Evolutionary conservation across 169 alveolate species (phyloP).

Genomic region (Plasmodium chabaudi): DNA sequence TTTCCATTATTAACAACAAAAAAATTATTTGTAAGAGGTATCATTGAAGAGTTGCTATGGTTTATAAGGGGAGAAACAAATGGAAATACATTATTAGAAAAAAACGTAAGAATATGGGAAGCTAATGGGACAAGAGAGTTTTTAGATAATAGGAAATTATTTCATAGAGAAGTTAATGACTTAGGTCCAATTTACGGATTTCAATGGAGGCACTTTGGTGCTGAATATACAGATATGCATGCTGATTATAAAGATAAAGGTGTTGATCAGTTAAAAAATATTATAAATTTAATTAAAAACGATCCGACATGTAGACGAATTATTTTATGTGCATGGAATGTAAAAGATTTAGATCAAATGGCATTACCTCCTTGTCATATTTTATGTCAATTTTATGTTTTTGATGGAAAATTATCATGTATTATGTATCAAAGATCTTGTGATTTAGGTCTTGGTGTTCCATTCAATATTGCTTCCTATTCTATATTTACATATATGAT

Average conservation of each 20-base stretch:
- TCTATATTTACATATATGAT: constrained; percentile 96
- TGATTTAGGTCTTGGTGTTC: constrained; percentile 99
- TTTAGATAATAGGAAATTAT: constrained; percentile 94
- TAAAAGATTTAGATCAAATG: constrained; percentile 94
- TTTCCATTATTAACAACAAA: constrained; percentile 98
- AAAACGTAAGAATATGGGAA: constrained; percentile 97
- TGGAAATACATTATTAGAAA: constrained; percentile 93
- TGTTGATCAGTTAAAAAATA: constrained; percentile 93
- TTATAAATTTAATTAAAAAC: constrained; percentile 91
- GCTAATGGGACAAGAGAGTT: constrained; percentile 97
- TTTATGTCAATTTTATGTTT: constrained; percentile 95
- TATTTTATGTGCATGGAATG: constrained; percentile 97
- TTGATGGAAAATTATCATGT: constrained; percentile 93
- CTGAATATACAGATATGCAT: constrained; percentile 93
- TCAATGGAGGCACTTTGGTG: constrained; percentile 98
- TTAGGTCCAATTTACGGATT: constrained; percentile 99
- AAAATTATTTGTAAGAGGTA: constrained; percentile 94
- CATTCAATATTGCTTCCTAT: constrained; percentile 98
- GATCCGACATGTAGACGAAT: constrained; percentile 96
- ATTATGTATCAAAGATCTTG: constrained; percentile 97
- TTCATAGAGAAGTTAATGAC: constrained; percentile 96
- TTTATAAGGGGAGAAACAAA: constrained; percentile 96
- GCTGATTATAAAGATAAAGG: constrained; percentile 93
- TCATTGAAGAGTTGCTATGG: constrained; percentile 97
- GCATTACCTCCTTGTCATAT: constrained; percentile 99